phyloP scores from a whole-genome alignment of 2,329 filamentous ascomycete genomes.

The Colletotrichum neosansevieriae region DNA sequence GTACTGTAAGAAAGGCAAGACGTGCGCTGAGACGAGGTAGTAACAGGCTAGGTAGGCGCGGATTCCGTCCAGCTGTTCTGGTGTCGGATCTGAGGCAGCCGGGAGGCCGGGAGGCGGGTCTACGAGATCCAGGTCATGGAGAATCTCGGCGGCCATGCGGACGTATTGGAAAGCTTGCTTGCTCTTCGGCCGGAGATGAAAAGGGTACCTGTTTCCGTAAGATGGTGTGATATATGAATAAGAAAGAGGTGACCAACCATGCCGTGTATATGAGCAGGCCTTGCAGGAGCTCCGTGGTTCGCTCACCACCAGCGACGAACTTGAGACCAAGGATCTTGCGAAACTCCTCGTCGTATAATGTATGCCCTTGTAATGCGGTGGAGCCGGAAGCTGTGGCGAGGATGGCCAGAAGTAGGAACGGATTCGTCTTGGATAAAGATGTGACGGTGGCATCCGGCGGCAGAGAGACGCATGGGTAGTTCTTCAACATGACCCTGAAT shows the following conservation, averaged over 20 bases:
- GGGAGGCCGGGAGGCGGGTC: conserved; percentile 49
- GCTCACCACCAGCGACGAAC: conserved; percentile 68
- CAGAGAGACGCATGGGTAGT: conserved; percentile 60
- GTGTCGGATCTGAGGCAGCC: conserved; percentile 35
- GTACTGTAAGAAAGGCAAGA: conserved; percentile 33
- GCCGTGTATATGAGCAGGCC: conserved; percentile 68
- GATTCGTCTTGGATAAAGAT: conserved; percentile 58
- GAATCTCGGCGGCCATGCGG: conserved; percentile 63
- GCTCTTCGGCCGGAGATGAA: conserved; percentile 64
- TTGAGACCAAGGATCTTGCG: conserved; percentile 67
- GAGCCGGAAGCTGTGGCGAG: conserved; percentile 63
- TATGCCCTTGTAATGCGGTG: conserved; percentile 63
- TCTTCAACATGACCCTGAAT: conserved; percentile 58
- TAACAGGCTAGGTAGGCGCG: conserved; percentile 61
- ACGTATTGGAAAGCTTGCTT: conserved; percentile 63
- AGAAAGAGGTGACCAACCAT: conserved; percentile 57
- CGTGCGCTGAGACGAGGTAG: conserved; percentile 57
- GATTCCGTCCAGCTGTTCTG: conserved; percentile 55
- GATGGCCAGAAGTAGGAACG: conserved; percentile 67
- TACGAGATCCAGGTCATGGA: conserved; percentile 63
- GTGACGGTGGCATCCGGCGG: conserved; percentile 56
- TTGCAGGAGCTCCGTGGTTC: conserved; percentile 67
- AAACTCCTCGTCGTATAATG: conserved; percentile 68
- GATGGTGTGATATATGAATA: background rate
- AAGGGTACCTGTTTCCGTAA: conserved; percentile 61